Percentiles rank a stretch among this genome's conserved stretches.
phyloP scores from a whole-genome alignment of 805 yeast species.

The Starmerella floris region DNA sequence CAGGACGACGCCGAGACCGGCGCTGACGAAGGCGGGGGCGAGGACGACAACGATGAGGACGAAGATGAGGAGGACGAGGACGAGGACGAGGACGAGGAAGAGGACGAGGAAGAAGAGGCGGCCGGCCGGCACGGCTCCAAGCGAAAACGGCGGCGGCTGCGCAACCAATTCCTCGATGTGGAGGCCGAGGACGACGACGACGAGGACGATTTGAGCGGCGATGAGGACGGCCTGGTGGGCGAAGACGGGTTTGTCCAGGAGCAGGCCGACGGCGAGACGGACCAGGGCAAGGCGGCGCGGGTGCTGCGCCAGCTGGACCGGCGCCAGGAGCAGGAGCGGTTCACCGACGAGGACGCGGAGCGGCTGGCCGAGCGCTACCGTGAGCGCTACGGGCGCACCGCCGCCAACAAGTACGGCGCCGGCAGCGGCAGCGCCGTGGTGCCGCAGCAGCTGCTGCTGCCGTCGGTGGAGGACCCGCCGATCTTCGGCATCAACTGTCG shows the following conservation, averaged over 20 bases:
- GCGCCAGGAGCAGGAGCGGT: conserved; percentile 45
- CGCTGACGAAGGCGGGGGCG: conserved; percentile 34
- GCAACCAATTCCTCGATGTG: conserved; percentile 89
- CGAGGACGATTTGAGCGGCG: conserved; percentile 86
- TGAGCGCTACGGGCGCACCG: conserved; percentile 80
- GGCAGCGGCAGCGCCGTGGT: conserved; percentile 68
- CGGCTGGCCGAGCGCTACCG: conserved; percentile 80
- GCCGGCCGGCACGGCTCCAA: conserved; percentile 36
- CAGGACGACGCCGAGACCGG: conserved; percentile 32
- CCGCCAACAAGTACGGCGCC: conserved; percentile 48
- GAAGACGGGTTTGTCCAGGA: conserved; percentile 48
- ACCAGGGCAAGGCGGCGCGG: conserved; percentile 37
- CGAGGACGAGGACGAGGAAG: conserved; percentile 21
- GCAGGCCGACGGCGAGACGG: conserved; percentile 42
- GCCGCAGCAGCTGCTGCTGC: conserved; percentile 83
- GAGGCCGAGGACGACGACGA: conserved; percentile 98
- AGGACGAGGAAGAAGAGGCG: conserved; percentile 38
- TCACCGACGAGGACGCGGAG: conserved; percentile 91
- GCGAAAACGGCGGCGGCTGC: conserved; percentile 32
- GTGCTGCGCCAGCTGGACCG: conserved; percentile 84
- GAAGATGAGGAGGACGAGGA: conserved; percentile 23
- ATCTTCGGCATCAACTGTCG: conserved; percentile 93
- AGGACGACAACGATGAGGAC: conserved; percentile 23
- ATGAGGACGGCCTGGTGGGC: conserved; percentile 79
- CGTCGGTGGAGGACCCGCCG: conserved; percentile 91